These are phyloP conservation scores for Phaeoacremonium minimum DNA, from an alignment of 2,329 filamentous ascomycete genomes.

Conservation along the genomic window DNA sequence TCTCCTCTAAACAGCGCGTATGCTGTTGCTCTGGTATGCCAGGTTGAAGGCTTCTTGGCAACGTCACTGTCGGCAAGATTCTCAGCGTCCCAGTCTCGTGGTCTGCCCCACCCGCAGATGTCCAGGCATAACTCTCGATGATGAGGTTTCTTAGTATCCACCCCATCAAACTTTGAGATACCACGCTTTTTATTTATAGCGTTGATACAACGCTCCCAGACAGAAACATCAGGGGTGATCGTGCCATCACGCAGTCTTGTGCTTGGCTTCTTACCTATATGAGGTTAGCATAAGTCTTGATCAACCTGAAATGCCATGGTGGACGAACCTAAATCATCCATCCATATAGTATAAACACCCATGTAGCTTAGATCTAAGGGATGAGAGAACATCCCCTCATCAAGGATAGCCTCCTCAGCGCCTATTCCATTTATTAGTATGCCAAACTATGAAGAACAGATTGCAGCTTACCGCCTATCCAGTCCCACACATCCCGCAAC, in stretches of 20 bases:
- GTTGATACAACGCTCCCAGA: conserved; percentile 60
- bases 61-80: conserved; percentile 37
- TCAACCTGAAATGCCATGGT: background rate
- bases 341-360: conserved; percentile 71
- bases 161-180: conserved; percentile 60
- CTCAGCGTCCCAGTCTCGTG: conserved; percentile 37
- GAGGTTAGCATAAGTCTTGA: conserved; percentile 10
- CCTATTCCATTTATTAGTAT: conserved; percentile 29
- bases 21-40: conserved; percentile 70
- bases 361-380: conserved; percentile 71
- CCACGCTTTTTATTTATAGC: conserved; percentile 59
- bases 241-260: conserved; percentile 42
- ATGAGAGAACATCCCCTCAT: conserved; percentile 66
- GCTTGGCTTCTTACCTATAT: conserved; percentile 41
- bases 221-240: conserved; percentile 38
- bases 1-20: conserved; percentile 72
- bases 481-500: conserved; percentile 76
- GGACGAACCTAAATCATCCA: conserved; percentile 59
- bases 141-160: conserved; percentile 59
- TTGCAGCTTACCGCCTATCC: conserved; percentile 57
- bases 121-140: conserved; percentile 73
- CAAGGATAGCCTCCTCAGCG: conserved; percentile 58
- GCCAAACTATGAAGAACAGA: background rate
- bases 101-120: conserved; percentile 68
- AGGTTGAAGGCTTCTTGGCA: conserved; percentile 45